Evolutionary conservation across 2,329 filamentous ascomycete species (phyloP), one percentile per base, ranked within the genome.

Genomic region (Aspergillus cejpii): DNA sequence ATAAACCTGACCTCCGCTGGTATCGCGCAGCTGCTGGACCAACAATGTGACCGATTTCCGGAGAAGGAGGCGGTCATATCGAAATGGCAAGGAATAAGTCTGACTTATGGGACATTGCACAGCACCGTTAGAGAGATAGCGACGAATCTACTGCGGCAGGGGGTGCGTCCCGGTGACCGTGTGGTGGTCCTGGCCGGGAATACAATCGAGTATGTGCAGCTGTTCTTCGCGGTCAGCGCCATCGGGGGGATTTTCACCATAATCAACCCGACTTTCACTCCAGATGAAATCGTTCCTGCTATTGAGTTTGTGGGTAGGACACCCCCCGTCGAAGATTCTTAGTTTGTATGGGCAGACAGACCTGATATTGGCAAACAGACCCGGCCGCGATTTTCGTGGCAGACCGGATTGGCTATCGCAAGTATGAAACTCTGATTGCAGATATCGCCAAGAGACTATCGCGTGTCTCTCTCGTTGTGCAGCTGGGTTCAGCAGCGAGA

Each of bases 231-330:
- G 6, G 79, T 77, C 17, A 77, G 78, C 41, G 72, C 76, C 44
- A 29, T 83, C 33, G 79, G 80, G 12, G 77, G 74, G 39, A 77
- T 81, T 19, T 71, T 28, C 11, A 37, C 86, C 41, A 82, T 86
- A 38, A 84, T 86, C 38, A 87, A 87, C 67, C 86, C 85, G 65
- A 87, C 83, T 0, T 87, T 87, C 60, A 87, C 83, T 3, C 73
- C 79, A 3, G 68, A 80, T 39, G 65, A 71, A 23, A n/a, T n/a
- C n/a, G n/a, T n/a, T n/a, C n/a, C n/a, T n/a, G n/a, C n/a, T n/a
- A n/a, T n/a, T n/a, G n/a, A n/a, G n/a, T n/a, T 27, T 33, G 64
- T 69, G 11, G 74, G 77, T 10, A 62, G 66, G n/a, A 63, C 67
- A 3, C 65, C 74, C 37, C 70, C 68, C 48, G 66, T 73, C 36